These are phyloP conservation scores for Chloropicon primus DNA, from an alignment of 139 green algal genomes.

Conservation along the genomic window DNA sequence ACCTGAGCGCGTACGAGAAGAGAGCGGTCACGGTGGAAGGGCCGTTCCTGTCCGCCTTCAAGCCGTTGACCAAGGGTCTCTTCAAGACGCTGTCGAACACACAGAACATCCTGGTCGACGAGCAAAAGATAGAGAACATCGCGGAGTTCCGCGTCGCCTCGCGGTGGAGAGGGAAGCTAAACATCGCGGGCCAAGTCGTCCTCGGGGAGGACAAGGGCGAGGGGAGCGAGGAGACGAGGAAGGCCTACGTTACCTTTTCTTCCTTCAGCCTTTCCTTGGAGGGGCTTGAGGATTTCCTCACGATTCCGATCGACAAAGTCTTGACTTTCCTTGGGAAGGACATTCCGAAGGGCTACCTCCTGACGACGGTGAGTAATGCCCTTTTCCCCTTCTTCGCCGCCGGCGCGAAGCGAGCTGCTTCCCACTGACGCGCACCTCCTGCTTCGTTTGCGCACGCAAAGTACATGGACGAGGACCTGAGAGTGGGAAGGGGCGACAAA, in stretches of 20 bases:
- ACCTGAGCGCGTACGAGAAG: background rate
- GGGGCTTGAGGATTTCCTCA: background rate
- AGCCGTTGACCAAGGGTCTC: slow-evolving; percentile 1
- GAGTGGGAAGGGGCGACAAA: slow-evolving; percentile 55
- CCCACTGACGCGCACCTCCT: slow-evolving; percentile 13
- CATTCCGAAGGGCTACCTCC: background rate
- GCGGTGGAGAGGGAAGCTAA: slow-evolving; percentile 4
- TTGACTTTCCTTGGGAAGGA: background rate
- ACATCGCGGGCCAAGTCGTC: slow-evolving; percentile 9
- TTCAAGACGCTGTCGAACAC: background rate
- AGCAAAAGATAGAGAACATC: slow-evolving; percentile 13
- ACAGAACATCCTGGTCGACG: slow-evolving; percentile 12
- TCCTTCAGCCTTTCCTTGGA: background rate
- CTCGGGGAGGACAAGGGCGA: background rate
- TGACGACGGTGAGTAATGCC: too few species aligned
- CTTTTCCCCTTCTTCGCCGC: too few species aligned
- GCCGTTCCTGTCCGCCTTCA: slow-evolving; percentile 7
- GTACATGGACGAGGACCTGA: slow-evolving; percentile 51
- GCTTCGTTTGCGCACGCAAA: slow-evolving; percentile 40
- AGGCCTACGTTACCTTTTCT: background rate
- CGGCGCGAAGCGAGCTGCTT: too few species aligned
- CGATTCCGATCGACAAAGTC: background rate
- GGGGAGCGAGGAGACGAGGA: background rate
- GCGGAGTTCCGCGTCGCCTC: slow-evolving; percentile 12
- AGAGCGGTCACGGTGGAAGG: slow-evolving; percentile 2